Conservation (phyloP, 306 rosid species). For the Cercis canadensis region DNA sequence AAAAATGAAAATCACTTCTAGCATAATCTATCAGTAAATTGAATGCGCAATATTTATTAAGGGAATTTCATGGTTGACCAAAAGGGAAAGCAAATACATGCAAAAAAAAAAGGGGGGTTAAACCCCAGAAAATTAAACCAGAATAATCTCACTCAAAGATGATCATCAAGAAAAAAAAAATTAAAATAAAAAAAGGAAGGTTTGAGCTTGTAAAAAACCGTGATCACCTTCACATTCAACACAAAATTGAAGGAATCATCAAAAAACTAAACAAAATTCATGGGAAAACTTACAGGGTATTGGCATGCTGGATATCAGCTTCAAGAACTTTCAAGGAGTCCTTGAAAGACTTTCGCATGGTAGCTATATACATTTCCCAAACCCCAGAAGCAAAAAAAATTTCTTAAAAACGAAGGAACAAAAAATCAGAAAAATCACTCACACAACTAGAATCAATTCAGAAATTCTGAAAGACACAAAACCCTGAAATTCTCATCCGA, state of each 20-base stretch:
- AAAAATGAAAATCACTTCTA: constrained; percentile 10
- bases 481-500: constrained; percentile 8
- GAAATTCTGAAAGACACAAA: neutral
- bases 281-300: constrained; percentile 72
- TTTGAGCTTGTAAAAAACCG: constrained; percentile 11
- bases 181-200: neutral
- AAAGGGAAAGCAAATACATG: constrained; percentile 13
- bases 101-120: constrained; percentile 15
- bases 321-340: constrained; percentile 93
- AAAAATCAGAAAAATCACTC: neutral
- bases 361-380: constrained; percentile 71
- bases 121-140: constrained; percentile 37
- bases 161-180: neutral
- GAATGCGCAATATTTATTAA: neutral
- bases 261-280: neutral
- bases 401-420: constrained; percentile 5
- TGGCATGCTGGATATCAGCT: constrained; percentile 99
- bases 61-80: constrained; percentile 24
- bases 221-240: neutral
- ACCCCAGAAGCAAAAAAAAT: neutral
- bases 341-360: constrained; percentile 98
- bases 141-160: neutral
- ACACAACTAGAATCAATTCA: neutral
- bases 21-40: neutral
- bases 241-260: constrained; percentile 16